Evolutionary conservation across 176 grass and related monocot species (phyloP), one percentile per base, ranked within the genome.

Genomic region (Musa schizocarpa): DNA sequence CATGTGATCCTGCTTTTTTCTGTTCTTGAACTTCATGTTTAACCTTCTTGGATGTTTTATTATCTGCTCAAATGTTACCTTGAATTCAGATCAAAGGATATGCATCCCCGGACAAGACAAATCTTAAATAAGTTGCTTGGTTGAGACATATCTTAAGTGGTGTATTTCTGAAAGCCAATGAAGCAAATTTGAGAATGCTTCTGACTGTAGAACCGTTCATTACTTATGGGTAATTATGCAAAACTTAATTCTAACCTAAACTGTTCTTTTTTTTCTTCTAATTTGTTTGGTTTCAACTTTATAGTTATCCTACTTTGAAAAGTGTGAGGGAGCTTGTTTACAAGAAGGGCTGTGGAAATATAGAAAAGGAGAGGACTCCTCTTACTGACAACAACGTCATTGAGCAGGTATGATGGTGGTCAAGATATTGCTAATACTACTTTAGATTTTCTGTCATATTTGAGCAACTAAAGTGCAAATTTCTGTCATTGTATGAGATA

Each of bases 331-430:
- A 95, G n/a, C 86, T 99, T 12, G 87, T 92, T 68, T 99, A 92
- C 82, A 94, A 89, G 71, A 94, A 94, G 69, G 88, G 95, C 9
- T 81, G 84, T 8, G 91, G 95, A 34, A 87, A 23, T 65, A 54
- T 89, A 0, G 84, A 86, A 49, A 95, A 86, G 68, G 86, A 99
- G 68, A 83, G 69, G 76, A 75, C 89, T 77, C 96, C 91, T 79
- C 96, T 99, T 55, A 99, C 91, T 14, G 87, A 83, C 74, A 99
- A 99, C 66, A 86, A 99, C 82, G 84, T 92, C 4, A 80, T 99
- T 65, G 96, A 95, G 85, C 86, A 99, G 88, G 96, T 95, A 88
- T n/a, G 22, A 19, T 63, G 3, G 3, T 16, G 22, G 7, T 13
- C 4, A 27, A 27, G 7, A 27, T 26, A 66, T 23, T 65, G 2